Base-by-base conservation (phyloP, 2,329 filamentous ascomycete species). In the Fusarium floridanum region DNA sequence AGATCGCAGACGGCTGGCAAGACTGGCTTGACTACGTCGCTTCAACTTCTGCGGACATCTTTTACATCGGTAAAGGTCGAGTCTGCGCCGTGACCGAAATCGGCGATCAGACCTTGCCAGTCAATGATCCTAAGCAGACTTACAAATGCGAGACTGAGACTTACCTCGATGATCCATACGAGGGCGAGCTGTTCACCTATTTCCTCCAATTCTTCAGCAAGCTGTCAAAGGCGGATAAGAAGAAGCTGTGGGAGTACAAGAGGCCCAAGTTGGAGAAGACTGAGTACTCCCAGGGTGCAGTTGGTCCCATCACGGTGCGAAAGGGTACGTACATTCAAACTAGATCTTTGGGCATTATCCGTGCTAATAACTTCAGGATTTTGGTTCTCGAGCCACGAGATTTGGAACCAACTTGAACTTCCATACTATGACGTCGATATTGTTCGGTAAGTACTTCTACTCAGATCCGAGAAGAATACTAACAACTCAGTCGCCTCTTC, bases 391-490 rank as follows among this genome's bases (percentile, higher is more conserved):
- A 80, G 78, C 41, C 83, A 85, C 43, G 83, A 86, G 61, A 81
- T 80, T 5, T 85, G 84, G 83, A 86, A 85, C 45, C 80, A 83
- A 6, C 72, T 86, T 24, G 81, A 85, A 76, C 78, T 85, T 70
- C 84, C 84, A 0, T 85, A 85, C 66, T 83, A 82, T 61, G 84
- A 85, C 45, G 77, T 85, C 24, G 80, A 84, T 27, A 80, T 85
- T 50, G 79, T 85, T 12, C 77, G 78, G 82, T 81, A 71, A 72
- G 77, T 12, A 9, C 0, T 5, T 11, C 45, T 56, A 3, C 0
- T 1, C 4, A 32, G 4, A 6, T 1, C 6, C 7, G n/a, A 16
- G 17, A 36, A 22, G 27, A 1, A 56, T 27, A 3, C 24, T 43
- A 1, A 59, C 27, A 0, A 2, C 9, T 4, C 9, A 83, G 82